A percentile compares a stretch with the other conserved stretches of the same genome.
phyloP scores from a whole-genome alignment of 768 basidiomycete genomes.

The Lentinula boryana region DNA sequence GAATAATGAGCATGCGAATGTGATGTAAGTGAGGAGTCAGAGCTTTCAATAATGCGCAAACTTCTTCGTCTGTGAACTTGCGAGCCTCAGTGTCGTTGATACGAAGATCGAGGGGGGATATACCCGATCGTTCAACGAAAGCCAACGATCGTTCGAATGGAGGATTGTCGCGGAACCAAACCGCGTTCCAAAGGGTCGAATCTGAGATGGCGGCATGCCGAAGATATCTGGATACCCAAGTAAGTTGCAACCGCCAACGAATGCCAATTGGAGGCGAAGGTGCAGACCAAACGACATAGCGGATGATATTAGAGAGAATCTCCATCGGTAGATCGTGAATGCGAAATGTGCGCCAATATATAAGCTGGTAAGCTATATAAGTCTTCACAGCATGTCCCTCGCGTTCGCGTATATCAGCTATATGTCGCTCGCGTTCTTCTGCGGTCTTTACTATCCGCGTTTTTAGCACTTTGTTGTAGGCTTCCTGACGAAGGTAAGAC shows the following conservation, averaged over 20 bases:
- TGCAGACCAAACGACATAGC: conserved; percentile 50
- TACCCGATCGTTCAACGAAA: conserved; percentile 54
- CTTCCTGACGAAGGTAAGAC: background rate
- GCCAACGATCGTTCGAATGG: conserved; percentile 45
- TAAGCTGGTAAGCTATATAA: conserved; percentile 11
- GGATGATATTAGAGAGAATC: conserved; percentile 61
- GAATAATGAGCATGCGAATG: conserved; percentile 53
- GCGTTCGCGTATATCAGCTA: background rate
- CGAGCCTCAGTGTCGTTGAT: conserved; percentile 39
- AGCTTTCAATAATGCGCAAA: conserved; percentile 42
- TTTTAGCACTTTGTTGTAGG: background rate
- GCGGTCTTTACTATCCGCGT: background rate
- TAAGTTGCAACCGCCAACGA: conserved; percentile 38
- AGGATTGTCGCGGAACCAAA: conserved; percentile 54
- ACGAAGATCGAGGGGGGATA: conserved; percentile 53
- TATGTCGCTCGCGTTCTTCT: background rate
- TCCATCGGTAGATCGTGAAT: conserved; percentile 61
- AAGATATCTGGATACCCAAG: conserved; percentile 57
- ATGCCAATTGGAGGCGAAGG: conserved; percentile 27
- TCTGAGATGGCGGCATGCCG: conserved; percentile 42
- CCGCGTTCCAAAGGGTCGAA: conserved; percentile 54
- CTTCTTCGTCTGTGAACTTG: conserved; percentile 32
- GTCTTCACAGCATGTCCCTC: background rate
- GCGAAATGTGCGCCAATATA: conserved; percentile 41
- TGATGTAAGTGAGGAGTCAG: conserved; percentile 48